phyloP scores from a whole-genome alignment of 805 yeast species.

The Kodamaea neixiangensis region DNA sequence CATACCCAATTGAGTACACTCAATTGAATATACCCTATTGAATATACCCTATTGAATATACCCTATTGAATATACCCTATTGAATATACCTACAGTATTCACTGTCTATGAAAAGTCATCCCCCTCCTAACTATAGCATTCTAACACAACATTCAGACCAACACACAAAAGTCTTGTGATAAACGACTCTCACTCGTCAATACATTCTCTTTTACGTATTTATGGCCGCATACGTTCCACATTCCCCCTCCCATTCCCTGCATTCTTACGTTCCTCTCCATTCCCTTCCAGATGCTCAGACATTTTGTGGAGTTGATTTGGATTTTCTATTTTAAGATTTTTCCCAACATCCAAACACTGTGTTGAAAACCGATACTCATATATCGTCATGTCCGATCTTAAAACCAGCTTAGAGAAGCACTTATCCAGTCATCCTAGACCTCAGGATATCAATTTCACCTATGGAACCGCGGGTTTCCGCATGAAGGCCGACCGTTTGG shows the following conservation, averaged over 20 bases:
- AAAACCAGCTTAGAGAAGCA: conserved; percentile 3
- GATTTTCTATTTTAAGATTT: background rate
- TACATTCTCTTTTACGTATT: background rate
- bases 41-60: no score
- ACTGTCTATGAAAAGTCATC: no score
- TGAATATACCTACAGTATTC: no score
- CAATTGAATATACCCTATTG: no score
- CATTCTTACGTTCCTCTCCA: background rate
- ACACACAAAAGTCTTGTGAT: background rate
- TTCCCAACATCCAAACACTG: background rate
- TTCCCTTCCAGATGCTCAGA: background rate
- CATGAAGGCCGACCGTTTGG: conserved; percentile 65
- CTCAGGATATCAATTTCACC: conserved; percentile 42
- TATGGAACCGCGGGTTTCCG: conserved; percentile 99
- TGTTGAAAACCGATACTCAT: background rate
- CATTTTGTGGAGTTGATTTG: background rate
- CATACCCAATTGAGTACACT: no score
- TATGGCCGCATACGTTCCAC: background rate
- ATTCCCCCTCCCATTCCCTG: background rate
- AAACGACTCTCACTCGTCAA: background rate
- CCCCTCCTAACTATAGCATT: background rate
- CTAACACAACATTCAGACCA: background rate
- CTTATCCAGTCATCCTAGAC: conserved; percentile 43
- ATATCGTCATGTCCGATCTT: conserved; percentile 12
- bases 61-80: no score